Evolutionary conservation across 441 rosid genomes (phyloP), one percentile per base, ranked within the genome.

Genomic region (Kokia cookei): DNA sequence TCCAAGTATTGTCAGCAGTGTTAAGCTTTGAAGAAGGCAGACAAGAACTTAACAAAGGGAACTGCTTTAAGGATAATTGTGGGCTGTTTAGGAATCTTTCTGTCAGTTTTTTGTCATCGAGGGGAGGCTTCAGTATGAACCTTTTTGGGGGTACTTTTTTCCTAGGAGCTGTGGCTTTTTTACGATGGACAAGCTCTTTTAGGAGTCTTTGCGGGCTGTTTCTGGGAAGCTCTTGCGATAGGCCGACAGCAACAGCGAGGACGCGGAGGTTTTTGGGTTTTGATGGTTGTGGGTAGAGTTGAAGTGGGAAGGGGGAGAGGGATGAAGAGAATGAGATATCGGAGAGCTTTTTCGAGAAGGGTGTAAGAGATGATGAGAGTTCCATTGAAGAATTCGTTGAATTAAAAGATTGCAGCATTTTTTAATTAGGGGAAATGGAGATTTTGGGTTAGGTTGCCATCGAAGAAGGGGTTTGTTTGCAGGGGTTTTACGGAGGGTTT

Each of bases 191-290:
- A 2, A 95, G 94, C 86, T 93, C 99, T 78, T 93, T 95, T 77
- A 95, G 95, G 1, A 95, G 97, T 60, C 94, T 80, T 61, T 91
- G 96, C 1, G 99, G 99, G 82, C 92, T 93, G 82, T 90, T 87
- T 55, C 77, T 82, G 10, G 98, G 97, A 59, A 84, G 84, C 0
- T 84, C 87, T 64, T 87, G 85, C 17, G 47, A 55, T 26, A 93
- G 87, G 81, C 87, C 93, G 11, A 85, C 72, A 8, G 95, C 87
- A 3, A 90, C 89, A 0, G 89, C 86, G 42, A 69, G 75, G 47
- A 89, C 75, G 7, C 84, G 82, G 65, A 86, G 81, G 22, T 64
- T 82, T 32, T 65, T 77, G 82, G 82, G 76, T 72, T 80, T 82
- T 14, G 71, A 3, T 40, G 80, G 17, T 26, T 85, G 83, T 54